A percentile compares a stretch with the other conserved stretches of the same genome.
Evolutionary conservation across 306 rosid genomes (phyloP).

Genomic region (Medicago truncatula): MtrunA17r5.0-ANR NC_053045.1:13978001-13978500

Average conservation of each 20-base stretch:
- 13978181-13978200: constrained; percentile 14
- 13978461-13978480: neutral
- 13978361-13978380: constrained; percentile 70
- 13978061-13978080: neutral
- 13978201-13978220: neutral
- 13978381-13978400: constrained; percentile 83
- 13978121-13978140: neutral
- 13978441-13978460: constrained; percentile 68
- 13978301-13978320: constrained; percentile 72
- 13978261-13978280: constrained; percentile 27
- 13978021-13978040: constrained; percentile 18
- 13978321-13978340: constrained; percentile 89
- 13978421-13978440: constrained; percentile 86
- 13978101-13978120: constrained; percentile 11
- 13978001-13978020: neutral
- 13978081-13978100: neutral
- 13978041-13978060: constrained; percentile 17
- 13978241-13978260: neutral
- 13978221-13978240: neutral
- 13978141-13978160: constrained; percentile 32
- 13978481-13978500: constrained; percentile 8
- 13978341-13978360: constrained; percentile 78
- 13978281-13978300: constrained; percentile 67
- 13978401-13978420: constrained; percentile 62
- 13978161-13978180: constrained; percentile 19